These are phyloP conservation scores for Hyphodiscus sp. DNA, from an alignment of 2,329 filamentous ascomycete species.

Conservation along the genomic window DNA sequence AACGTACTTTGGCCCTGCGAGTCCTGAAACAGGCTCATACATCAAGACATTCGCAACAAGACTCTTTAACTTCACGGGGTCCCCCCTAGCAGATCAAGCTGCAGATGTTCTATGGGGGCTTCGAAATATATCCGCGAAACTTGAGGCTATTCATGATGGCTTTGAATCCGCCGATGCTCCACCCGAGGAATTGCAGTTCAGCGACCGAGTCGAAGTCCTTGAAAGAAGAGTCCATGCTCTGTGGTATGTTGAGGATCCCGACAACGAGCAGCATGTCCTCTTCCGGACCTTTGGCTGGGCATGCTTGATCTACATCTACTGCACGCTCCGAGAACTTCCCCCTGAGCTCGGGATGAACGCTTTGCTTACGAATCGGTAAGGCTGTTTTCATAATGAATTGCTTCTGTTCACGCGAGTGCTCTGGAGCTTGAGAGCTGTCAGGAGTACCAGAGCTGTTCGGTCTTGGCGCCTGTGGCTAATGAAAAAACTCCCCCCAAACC, in stretches of 20 bases:
- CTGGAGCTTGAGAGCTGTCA: no score
- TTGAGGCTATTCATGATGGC: conserved; percentile 12
- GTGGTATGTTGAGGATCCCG: conserved; percentile 15
- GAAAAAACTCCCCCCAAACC: no score
- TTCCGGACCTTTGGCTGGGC: conserved; percentile 19
- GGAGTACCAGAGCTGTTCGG: no score
- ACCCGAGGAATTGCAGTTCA: conserved; percentile 15
- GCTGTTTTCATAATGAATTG: no score
- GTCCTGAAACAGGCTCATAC: conserved; percentile 7
- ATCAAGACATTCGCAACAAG: conserved; percentile 9
- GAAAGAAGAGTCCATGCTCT: conserved; percentile 17
- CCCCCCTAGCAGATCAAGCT: conserved; percentile 11
- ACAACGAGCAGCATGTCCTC: conserved; percentile 11
- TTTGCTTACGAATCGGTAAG: conserved; percentile 11
- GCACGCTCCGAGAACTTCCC: conserved; percentile 14
- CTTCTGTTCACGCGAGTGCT: no score
- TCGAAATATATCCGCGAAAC: conserved; percentile 12
- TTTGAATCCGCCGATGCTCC: conserved; percentile 5
- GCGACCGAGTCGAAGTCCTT: conserved; percentile 19
- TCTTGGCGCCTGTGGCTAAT: no score
- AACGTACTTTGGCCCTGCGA: conserved; percentile 13
- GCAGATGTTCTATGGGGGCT: conserved; percentile 17
- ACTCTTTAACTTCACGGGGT: conserved; percentile 13
- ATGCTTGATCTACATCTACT: conserved; percentile 21
- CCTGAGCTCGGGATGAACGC: conserved; percentile 14